Base-by-base conservation (phyloP, 805 yeast species). In the Candida palmyrensis region DNA sequence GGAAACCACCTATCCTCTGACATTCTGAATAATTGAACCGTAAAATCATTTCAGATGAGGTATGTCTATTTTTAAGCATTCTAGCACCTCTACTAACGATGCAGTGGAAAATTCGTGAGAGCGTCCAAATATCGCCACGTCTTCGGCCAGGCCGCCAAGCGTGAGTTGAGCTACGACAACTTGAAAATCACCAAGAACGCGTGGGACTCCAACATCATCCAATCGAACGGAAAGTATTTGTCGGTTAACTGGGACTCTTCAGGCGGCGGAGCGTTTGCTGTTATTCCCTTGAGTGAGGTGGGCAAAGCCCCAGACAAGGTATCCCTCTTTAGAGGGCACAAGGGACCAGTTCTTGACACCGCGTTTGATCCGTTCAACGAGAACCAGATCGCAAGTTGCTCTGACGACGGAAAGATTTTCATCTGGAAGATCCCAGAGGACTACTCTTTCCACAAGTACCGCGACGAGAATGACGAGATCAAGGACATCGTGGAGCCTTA, bases 191-290 rank as follows among this genome's bases (percentile, higher is more conserved):
- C 95, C 45, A 80, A 85, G 52, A 89, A 88, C 52, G 98, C 97
- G 1, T 92, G 96, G 85, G 99, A 92, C 59, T 84, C 96, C 32
- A 90, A 90, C 57, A 69, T 92, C 43, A 73, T 92, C 44, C 79
- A 87, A 59, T 75, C 84, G 43, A 92, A 92, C 55, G 90, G 96
- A 24, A 81, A 82, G 55, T 92, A 76, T 50, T 59, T 92, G 26
- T 72, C 96, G 1, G 82, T 88, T 43, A 88, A 86, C 56, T 88
- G 96, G 96, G 87, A 85, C 38, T 71, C 96, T 20, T 82, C 95
- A 8, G 97, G 97, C 25, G 97, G 97, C 42, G 99, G 99, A 33
- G 94, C 97, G 0, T 89, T 92, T 66, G 96, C 96, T 1, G 84
- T 94, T 9, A 78, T 92, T 39, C 98, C 98, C 2, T 65, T 86